Conservation (phyloP, 805 yeast genomes). For the Barnettozyma salicaria region DNA sequence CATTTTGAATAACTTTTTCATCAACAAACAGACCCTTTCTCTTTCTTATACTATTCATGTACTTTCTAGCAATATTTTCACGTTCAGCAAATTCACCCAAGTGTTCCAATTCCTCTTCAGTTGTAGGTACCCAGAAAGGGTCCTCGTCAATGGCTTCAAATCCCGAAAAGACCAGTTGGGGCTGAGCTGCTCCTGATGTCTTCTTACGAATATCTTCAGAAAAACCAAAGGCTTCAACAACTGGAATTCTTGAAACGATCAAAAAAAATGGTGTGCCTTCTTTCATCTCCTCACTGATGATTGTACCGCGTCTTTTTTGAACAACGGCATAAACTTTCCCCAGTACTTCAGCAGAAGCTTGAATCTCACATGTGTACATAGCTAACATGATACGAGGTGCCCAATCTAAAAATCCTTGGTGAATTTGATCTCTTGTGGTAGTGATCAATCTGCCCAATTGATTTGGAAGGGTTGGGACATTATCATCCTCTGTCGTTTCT, state of each 20-base stretch:
- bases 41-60: constrained; percentile 75
- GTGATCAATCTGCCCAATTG: constrained; percentile 70
- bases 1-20: constrained; percentile 83
- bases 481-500: constrained; percentile 25
- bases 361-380: constrained; percentile 90
- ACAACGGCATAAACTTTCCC: constrained; percentile 96
- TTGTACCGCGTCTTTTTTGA: constrained; percentile 79
- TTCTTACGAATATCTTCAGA: constrained; percentile 89
- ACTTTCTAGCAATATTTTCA: constrained; percentile 83
- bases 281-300: constrained; percentile 89
- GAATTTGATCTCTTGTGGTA: constrained; percentile 65
- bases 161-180: constrained; percentile 88
- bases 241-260: constrained; percentile 80
- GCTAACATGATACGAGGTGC: constrained; percentile 90
- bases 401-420: constrained; percentile 65
- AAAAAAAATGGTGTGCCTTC: constrained; percentile 98
- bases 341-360: constrained; percentile 87
- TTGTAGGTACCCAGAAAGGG: constrained; percentile 99
- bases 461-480: constrained; percentile 34
- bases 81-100: constrained; percentile 89
- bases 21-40: constrained; percentile 87
- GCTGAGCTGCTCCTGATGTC: constrained; percentile 96
- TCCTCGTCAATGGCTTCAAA: constrained; percentile 82
- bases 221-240: constrained; percentile 93
- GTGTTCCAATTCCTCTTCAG: constrained; percentile 93